A percentile compares a stretch with the other conserved stretches of the same genome.
Conservation (phyloP, 352 stramenopile species). For the Phytophthora pini region DNA sequence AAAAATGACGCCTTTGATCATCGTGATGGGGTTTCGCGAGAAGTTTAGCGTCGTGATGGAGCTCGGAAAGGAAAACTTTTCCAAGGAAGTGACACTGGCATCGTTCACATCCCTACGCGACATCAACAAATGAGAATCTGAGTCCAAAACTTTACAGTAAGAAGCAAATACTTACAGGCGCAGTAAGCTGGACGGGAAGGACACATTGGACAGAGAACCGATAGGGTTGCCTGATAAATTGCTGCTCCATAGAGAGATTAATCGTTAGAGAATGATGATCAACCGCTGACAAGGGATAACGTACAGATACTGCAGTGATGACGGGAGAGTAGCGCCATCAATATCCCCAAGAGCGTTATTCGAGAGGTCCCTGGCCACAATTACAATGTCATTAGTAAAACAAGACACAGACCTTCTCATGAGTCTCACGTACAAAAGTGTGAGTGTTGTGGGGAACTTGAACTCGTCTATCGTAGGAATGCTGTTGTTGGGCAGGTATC, state of each 20-base stretch:
- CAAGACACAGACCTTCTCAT: neutral
- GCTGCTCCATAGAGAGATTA: slow-evolving; percentile 16
- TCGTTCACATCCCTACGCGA: slow-evolving; percentile 26
- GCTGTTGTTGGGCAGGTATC: slow-evolving; percentile 43
- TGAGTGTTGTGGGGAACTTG: slow-evolving; percentile 29
- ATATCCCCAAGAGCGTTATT: slow-evolving; percentile 31
- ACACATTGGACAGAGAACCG: slow-evolving; percentile 27
- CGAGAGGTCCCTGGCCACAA: slow-evolving; percentile 25
- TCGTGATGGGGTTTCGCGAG: slow-evolving; percentile 44
- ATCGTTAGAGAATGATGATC: no score
- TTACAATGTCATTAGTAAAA: neutral
- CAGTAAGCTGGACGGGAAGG: slow-evolving; percentile 36
- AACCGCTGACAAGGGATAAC: neutral
- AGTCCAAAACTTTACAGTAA: neutral
- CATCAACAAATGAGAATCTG: neutral
- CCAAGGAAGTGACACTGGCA: slow-evolving; percentile 35
- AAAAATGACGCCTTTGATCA: slow-evolving; percentile 46
- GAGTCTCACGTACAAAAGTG: slow-evolving; percentile 29
- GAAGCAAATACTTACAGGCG: slow-evolving; percentile 35
- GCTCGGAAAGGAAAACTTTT: slow-evolving; percentile 50
- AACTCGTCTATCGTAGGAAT: slow-evolving; percentile 32
- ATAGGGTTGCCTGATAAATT: slow-evolving; percentile 52
- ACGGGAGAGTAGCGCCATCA: slow-evolving; percentile 12
- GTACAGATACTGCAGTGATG: slow-evolving; percentile 36
- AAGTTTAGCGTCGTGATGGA: slow-evolving; percentile 44